These are phyloP conservation scores for Orbilia brochopaga DNA, from an alignment of 2,329 filamentous ascomycete genomes.

Conservation along the genomic window DNA sequence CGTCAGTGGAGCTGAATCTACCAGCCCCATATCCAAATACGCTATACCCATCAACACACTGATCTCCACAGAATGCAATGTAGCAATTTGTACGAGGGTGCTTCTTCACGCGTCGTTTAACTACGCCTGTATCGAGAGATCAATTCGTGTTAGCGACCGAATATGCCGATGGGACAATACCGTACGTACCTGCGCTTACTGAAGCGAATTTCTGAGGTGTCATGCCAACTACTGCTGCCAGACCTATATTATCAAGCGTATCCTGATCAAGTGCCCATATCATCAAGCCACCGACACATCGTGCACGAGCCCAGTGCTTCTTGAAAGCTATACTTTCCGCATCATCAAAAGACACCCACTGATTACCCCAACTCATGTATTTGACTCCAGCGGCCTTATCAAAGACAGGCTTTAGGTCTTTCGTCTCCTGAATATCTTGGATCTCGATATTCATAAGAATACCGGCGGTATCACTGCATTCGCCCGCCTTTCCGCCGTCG, in stretches of 20 bases:
- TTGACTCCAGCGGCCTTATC: conserved; percentile 25
- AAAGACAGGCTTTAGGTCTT: conserved; percentile 24
- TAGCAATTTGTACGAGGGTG: conserved; percentile 16
- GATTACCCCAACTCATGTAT: conserved; percentile 24
- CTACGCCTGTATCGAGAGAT: neutral
- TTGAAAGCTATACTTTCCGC: conserved; percentile 54
- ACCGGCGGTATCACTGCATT: conserved; percentile 8
- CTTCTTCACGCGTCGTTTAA: neutral
- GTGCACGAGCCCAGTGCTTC: conserved; percentile 51
- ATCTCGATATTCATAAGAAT: conserved; percentile 20
- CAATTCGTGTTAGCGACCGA: neutral
- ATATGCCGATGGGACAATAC: neutral
- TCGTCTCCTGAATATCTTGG: conserved; percentile 7
- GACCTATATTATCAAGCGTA: conserved; percentile 52
- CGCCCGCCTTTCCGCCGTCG: conserved; percentile 9
- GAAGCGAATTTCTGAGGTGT: neutral
- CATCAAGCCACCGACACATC: conserved; percentile 56
- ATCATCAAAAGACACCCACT: conserved; percentile 48
- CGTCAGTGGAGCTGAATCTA: conserved; percentile 19
- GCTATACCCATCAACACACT: conserved; percentile 10
- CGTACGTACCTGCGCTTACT: neutral
- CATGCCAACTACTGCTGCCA: conserved; percentile 25
- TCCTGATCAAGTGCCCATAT: conserved; percentile 56
- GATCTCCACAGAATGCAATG: conserved; percentile 21
- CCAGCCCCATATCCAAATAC: conserved; percentile 21